These are phyloP conservation scores for Xanthoconium stramineum DNA, from an alignment of 768 basidiomycete species.

Conservation along the genomic window DNA sequence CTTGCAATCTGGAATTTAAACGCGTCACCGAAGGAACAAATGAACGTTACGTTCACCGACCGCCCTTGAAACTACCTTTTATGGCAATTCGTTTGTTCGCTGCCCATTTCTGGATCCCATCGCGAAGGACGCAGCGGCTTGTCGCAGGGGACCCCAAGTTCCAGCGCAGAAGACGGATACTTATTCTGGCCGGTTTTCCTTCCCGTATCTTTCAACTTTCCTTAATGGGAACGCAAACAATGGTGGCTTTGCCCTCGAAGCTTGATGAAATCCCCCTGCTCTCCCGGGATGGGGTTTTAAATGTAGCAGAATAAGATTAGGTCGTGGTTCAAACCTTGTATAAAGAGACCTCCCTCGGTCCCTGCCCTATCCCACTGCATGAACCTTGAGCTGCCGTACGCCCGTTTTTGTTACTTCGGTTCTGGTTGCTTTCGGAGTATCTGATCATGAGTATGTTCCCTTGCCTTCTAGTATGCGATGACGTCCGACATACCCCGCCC, in stretches of 20 bases:
- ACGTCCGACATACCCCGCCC: conserved; percentile 34
- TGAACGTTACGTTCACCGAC: conserved; percentile 31
- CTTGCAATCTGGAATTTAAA: conserved; percentile 29
- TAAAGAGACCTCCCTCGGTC: conserved; percentile 32
- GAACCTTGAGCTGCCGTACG: conserved; percentile 38
- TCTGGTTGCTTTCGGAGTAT: conserved; percentile 17
- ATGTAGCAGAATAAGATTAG: conserved; percentile 31
- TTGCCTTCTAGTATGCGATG: conserved; percentile 32
- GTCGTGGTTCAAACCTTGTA: conserved; percentile 32
- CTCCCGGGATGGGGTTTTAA: conserved; percentile 25
- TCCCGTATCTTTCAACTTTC: conserved; percentile 33
- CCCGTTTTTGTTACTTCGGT: conserved; percentile 32
- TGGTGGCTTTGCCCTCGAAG: conserved; percentile 26
- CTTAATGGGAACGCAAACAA: conserved; percentile 31
- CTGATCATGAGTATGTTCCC: conserved; percentile 32
- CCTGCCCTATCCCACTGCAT: conserved; percentile 30
- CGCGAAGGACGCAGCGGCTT: conserved; percentile 23
- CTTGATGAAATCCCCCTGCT: conserved; percentile 13
- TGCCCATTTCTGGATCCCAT: conserved; percentile 31
- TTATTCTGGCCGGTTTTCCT: conserved; percentile 28
- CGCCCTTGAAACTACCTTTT: conserved; percentile 37
- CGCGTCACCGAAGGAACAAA: conserved; percentile 29
- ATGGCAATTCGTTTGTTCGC: conserved; percentile 36
- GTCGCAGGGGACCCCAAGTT: conserved; percentile 30
- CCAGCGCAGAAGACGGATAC: conserved; percentile 34